A percentile compares a stretch with the other conserved stretches of the same genome.
Evolutionary conservation across 228 moss, liverwort and hornwort genomes (phyloP).

Genomic region (Sphagnum magellanicum): DNA sequence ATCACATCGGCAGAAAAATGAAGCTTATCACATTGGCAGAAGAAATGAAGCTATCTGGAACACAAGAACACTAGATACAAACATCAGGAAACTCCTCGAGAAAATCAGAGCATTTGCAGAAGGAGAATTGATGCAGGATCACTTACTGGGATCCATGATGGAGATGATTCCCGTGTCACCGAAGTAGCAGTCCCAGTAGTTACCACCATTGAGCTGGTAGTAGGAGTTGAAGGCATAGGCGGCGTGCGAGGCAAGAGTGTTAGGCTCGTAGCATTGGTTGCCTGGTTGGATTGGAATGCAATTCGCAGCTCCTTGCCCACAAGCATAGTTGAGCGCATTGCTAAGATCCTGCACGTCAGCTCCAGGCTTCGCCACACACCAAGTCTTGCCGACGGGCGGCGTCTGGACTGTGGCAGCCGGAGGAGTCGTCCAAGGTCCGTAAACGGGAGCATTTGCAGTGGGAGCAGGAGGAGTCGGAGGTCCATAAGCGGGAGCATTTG

Average conservation of each 20-base stretch:
- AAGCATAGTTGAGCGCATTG: conserved; percentile 30
- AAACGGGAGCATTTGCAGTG: conserved; percentile 14
- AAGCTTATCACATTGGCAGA: no score
- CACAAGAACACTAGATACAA: no score
- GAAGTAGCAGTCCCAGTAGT: conserved; percentile 9
- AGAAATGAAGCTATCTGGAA: no score
- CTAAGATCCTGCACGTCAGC: conserved; percentile 24
- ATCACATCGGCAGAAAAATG: no score
- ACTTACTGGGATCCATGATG: conserved; percentile 49
- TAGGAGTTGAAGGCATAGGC: conserved; percentile 26
- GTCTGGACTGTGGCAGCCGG: background rate
- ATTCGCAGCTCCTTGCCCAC: conserved; percentile 29
- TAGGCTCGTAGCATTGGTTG: conserved; percentile 24
- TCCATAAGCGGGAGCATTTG: background rate
- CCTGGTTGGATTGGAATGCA: conserved; percentile 19
- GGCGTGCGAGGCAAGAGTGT: conserved; percentile 27
- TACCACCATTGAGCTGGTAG: no score
- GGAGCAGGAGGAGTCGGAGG: background rate
- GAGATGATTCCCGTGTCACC: conserved; percentile 32
- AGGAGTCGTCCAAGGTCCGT: background rate
- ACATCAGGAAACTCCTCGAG: no score
- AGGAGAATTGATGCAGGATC: background rate
- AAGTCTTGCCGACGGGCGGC: conserved; percentile 4
- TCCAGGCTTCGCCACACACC: conserved; percentile 28
- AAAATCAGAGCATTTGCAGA: no score